Evolutionary conservation across 2,329 filamentous ascomycete genomes (phyloP), one percentile per base, ranked within the genome.

Genomic region (Apiospora kogelbergensis): DNA sequence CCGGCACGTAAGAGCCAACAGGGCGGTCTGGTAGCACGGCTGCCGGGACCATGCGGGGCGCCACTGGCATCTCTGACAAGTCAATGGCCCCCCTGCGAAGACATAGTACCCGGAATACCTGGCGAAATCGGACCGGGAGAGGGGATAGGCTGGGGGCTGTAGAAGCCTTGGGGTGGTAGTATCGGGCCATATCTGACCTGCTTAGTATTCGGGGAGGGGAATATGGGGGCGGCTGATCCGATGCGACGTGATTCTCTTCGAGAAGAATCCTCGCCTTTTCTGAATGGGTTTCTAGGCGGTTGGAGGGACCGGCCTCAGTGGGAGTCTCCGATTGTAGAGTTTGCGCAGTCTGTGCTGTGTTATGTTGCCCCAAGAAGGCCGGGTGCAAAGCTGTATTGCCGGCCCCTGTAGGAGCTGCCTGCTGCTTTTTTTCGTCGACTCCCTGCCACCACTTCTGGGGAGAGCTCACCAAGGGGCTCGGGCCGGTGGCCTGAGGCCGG

Each of bases 71-170:
- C 11, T 90, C 85, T 1, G 85, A 84, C 82, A 93, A 83, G 26
- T 82, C 84, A 60, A 91, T 88, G 1, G 84, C 87, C 1, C 89
- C 89, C 87, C 68, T 88, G 86, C 0, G 89, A 88, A 13, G 86
- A 86, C 84, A 92, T 91, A 0, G 86, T 87, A 17, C 84, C 83
- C 45, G 89, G 84, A 46, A 91, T 80, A 0, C 85, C 90, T 1
- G 91, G 90, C 1, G 91, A 91, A 0, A 88, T 79, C 1, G 89
- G 89, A 0, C 86, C 86, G 0, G 90, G 89, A 6, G 90, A 89
- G 1, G 84, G 84, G 1, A 88, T 85, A 41, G 85, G 85, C 68
- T 85, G 82, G 11, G 77, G 73, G 53, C 80, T 80, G 46, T 84
- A 75, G 0, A 81, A 80, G 70, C 89, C 85, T 2, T 81, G 83